Percentiles rank a stretch among this genome's conserved stretches.
phyloP scores from a whole-genome alignment of 2,329 filamentous ascomycete genomes.

The Fusarium tupiense region DNA sequence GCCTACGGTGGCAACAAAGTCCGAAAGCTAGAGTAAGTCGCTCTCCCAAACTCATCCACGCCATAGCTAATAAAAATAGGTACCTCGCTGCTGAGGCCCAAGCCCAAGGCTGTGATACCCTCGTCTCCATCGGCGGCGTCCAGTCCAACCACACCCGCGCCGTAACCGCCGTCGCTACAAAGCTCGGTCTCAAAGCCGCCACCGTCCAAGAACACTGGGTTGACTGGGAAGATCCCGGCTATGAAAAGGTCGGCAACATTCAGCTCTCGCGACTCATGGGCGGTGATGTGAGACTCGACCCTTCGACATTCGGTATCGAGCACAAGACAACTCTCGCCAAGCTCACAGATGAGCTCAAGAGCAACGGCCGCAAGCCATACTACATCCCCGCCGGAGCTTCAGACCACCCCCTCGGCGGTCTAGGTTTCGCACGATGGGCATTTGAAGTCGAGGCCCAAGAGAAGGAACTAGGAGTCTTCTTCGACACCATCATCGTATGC shows the following conservation, averaged over 20 bases:
- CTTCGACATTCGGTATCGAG: slow-evolving; percentile 72
- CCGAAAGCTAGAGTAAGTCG: slow-evolving; percentile 68
- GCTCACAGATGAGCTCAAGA: slow-evolving; percentile 63
- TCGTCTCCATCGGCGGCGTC: slow-evolving; percentile 73
- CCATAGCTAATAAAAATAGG: slow-evolving; percentile 43
- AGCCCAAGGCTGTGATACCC: slow-evolving; percentile 65
- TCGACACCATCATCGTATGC: slow-evolving; percentile 74
- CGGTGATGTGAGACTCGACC: slow-evolving; percentile 69
- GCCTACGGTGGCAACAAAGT: slow-evolving; percentile 77
- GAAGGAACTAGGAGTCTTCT: slow-evolving; percentile 68
- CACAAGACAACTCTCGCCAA: slow-evolving; percentile 70
- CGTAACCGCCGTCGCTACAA: slow-evolving; percentile 70
- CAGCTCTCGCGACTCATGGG: slow-evolving; percentile 75
- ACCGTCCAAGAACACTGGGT: slow-evolving; percentile 76
- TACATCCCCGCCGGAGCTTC: slow-evolving; percentile 78
- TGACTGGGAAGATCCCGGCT: slow-evolving; percentile 66
- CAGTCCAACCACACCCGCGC: slow-evolving; percentile 77
- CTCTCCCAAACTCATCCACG: neutral
- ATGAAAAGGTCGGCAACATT: slow-evolving; percentile 75
- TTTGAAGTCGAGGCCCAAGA: slow-evolving; percentile 75
- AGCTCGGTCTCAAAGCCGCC: slow-evolving; percentile 64
- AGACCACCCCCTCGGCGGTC: slow-evolving; percentile 74
- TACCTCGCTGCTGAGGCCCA: slow-evolving; percentile 73
- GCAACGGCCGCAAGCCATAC: slow-evolving; percentile 69
- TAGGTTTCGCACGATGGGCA: slow-evolving; percentile 77